Base-by-base conservation (phyloP, 768 basidiomycete genomes). In the Mycena capillaripes region DNA sequence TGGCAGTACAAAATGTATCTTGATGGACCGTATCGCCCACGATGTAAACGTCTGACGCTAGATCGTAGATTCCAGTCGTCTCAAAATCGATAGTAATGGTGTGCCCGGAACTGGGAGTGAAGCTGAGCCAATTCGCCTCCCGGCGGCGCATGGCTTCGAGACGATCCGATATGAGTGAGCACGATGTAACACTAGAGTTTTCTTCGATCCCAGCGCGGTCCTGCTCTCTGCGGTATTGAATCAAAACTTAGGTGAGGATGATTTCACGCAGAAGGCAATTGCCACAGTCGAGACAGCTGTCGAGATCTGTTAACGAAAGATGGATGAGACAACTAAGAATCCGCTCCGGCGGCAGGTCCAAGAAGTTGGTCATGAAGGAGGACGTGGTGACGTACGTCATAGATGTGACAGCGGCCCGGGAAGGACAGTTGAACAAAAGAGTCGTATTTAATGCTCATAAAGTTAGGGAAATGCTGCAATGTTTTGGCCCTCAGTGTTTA, bases 321-420 rank as follows among this genome's bases (percentile, higher is more conserved):
- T 60, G 19, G 1, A 25, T 4, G 2, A 68, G 58, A 25, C 57
- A 68, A 3, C 8, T 25, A 2, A 68, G 36, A 3, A 68, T 52
- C 1, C 60, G 46, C 48, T 60, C 66, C 4, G 66, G 36, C 8
- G 66, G 66, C 6, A 68, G 58, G 25, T 42, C 48, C 34, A 68
- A 17, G 21, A 68, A 25, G 34, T 36, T 36, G n/a, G n/a, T n/a
- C n/a, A n/a, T n/a, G n/a, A n/a, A n/a, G n/a, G n/a, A n/a, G n/a
- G n/a, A n/a, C n/a, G n/a, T n/a, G n/a, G n/a, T n/a, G n/a, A n/a
- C n/a, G n/a, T n/a, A n/a, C n/a, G n/a, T n/a, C n/a, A n/a, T n/a
- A n/a, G n/a, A n/a, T n/a, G n/a, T n/a, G n/a, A n/a, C n/a, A n/a
- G n/a, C n/a, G n/a, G n/a, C n/a, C n/a, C n/a, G n/a, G n/a, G n/a